phyloP scores from a whole-genome alignment of 176 grass and related monocot species.

The Carex parvula region DNA sequence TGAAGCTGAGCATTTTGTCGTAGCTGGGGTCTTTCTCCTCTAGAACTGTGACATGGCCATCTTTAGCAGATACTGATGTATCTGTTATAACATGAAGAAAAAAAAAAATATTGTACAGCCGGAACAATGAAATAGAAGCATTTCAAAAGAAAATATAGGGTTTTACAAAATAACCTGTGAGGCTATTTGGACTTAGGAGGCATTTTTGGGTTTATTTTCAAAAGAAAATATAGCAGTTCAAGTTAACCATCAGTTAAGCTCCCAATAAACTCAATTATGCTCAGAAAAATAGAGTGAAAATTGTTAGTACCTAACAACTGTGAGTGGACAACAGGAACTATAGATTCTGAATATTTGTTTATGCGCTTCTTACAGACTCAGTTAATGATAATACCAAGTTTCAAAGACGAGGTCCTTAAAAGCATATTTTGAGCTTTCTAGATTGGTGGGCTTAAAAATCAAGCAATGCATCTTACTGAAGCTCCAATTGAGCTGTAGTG shows the following conservation, averaged over 20 bases:
- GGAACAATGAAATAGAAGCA: not conserved
- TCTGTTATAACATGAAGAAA: slow-evolving; percentile 35
- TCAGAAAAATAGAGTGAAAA: not conserved
- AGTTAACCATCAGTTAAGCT: not conserved
- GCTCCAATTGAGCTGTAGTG: not conserved
- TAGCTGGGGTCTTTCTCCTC: slow-evolving; percentile 84
- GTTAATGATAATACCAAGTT: not conserved
- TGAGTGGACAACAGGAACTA: not conserved
- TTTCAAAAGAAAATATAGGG: not conserved
- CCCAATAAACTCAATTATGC: not conserved
- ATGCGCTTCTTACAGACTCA: not conserved
- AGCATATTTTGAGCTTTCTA: not conserved
- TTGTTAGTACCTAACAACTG: not conserved
- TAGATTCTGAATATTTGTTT: not conserved
- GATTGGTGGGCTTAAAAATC: not conserved
- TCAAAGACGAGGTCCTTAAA: not conserved
- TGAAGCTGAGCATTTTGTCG: slow-evolving; percentile 85
- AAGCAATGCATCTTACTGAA: not conserved
- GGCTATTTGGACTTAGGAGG: not conserved
- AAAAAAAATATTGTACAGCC: not conserved
- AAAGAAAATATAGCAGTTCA: not conserved
- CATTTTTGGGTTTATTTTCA: not conserved
- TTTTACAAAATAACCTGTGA: not conserved
- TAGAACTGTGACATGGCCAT: slow-evolving; percentile 32
- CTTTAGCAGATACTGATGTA: slow-evolving; percentile 28